Evolutionary conservation across 2,329 filamentous ascomycete species (phyloP).

Genomic region (Arachnomyces sp.): DNA sequence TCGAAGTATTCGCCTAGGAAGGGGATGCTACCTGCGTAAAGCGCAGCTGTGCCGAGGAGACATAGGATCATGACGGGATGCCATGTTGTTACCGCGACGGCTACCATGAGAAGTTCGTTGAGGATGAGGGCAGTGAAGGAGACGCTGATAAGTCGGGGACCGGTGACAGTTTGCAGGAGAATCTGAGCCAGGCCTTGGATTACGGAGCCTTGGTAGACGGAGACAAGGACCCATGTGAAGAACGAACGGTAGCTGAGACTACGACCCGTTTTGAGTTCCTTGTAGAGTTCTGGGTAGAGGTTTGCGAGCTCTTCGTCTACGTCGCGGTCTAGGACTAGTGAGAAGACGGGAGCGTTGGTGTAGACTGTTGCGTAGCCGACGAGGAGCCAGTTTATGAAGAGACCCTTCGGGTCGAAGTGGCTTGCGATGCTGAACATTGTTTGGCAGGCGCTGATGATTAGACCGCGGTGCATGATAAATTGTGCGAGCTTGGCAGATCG

Average conservation of each 20-base stretch:
- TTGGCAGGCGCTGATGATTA: slow-evolving; percentile 93
- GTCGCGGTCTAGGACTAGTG: slow-evolving; percentile 86
- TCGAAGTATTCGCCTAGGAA: slow-evolving; percentile 89
- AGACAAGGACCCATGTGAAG: slow-evolving; percentile 92
- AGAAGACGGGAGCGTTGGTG: slow-evolving; percentile 87
- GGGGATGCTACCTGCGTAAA: slow-evolving; percentile 77
- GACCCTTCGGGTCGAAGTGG: slow-evolving; percentile 82
- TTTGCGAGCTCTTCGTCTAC: slow-evolving; percentile 91
- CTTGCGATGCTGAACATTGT: slow-evolving; percentile 95
- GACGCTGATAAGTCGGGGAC: slow-evolving; percentile 70
- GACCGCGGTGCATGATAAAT: slow-evolving; percentile 93
- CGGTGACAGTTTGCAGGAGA: slow-evolving; percentile 63
- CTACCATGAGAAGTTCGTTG: slow-evolving; percentile 96
- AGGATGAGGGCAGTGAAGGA: slow-evolving; percentile 86
- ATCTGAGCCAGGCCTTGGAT: slow-evolving; percentile 93
- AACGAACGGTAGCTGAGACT: slow-evolving; percentile 88
- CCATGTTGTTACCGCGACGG: slow-evolving; percentile 94
- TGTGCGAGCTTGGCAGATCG: slow-evolving; percentile 89
- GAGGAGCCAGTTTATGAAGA: slow-evolving; percentile 94
- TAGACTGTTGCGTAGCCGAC: slow-evolving; percentile 96
- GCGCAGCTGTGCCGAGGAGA: slow-evolving; percentile 69
- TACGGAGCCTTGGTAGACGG: slow-evolving; percentile 87
- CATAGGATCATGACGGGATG: slow-evolving; percentile 83
- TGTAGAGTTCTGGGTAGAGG: slow-evolving; percentile 94
- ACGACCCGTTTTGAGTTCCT: slow-evolving; percentile 83